A percentile compares a stretch with the other conserved stretches of the same genome.
These are phyloP conservation scores for Quercus mongolica DNA, from an alignment of 306 rosid species.

Conservation along the genomic window DNA sequence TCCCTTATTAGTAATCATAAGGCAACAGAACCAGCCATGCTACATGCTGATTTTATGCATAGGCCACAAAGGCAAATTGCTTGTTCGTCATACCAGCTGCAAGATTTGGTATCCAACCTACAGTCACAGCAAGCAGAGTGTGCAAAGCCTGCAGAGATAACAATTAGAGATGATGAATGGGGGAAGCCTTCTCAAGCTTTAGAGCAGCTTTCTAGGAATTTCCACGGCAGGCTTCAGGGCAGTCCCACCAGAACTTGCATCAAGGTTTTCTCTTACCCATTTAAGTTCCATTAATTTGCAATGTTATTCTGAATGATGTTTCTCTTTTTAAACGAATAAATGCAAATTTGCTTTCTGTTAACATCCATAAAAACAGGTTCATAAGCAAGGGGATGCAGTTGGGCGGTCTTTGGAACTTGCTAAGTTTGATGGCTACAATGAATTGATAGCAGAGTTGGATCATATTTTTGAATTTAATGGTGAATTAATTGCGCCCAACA, in stretches of 20 bases:
- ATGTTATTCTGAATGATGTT: background rate
- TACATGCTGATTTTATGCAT: conserved; percentile 6
- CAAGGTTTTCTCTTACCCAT: conserved; percentile 25
- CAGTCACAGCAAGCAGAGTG: conserved; percentile 31
- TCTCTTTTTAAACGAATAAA: background rate
- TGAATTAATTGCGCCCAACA: conserved; percentile 36
- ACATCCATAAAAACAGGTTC: conserved; percentile 32
- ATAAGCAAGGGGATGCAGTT: conserved; percentile 56
- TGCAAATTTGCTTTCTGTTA: background rate
- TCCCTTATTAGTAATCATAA: conserved; percentile 27
- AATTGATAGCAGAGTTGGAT: conserved; percentile 51
- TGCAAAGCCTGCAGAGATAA: conserved; percentile 24
- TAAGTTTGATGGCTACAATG: conserved; percentile 46
- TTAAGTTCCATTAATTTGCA: background rate
- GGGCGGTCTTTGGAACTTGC: conserved; percentile 59
- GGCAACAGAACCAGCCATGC: conserved; percentile 21
- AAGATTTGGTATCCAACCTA: conserved; percentile 17
- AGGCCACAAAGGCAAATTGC: conserved; percentile 10
- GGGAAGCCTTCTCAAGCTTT: conserved; percentile 23
- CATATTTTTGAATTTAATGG: conserved; percentile 50
- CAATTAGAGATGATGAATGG: conserved; percentile 11
- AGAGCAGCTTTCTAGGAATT: conserved; percentile 19
- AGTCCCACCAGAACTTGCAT: conserved; percentile 52
- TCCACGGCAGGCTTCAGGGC: conserved; percentile 28
- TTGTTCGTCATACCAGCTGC: conserved; percentile 13